phyloP scores from a whole-genome alignment of 2,329 filamentous ascomycete species.

The Apiospora marii region DNA sequence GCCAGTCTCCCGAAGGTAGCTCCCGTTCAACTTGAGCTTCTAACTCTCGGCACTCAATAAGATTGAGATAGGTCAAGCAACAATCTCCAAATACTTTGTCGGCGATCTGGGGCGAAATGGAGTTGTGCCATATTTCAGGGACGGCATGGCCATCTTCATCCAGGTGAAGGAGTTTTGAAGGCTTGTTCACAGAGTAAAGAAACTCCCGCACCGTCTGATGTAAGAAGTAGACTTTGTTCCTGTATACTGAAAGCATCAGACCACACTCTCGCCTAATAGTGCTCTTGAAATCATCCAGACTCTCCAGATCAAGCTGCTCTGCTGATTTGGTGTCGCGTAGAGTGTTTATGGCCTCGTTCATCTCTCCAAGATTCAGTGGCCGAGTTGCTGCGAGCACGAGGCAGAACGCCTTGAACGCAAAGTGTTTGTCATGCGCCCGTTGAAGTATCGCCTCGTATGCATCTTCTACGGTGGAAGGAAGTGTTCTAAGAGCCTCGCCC shows the following conservation, averaged over 20 bases:
- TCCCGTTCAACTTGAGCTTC: no score
- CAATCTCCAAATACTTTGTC: not conserved
- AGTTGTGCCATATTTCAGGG: not conserved
- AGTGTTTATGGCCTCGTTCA: not conserved
- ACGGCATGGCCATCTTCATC: not conserved
- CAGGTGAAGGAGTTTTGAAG: fast-evolving
- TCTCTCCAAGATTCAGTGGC: not conserved
- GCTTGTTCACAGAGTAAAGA: not conserved
- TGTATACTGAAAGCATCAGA: not conserved
- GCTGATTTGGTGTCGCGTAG: not conserved
- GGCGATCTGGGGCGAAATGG: not conserved
- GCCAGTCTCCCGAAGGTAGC: no score
- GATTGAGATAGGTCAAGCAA: not conserved
- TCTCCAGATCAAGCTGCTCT: not conserved
- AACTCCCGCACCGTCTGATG: not conserved
- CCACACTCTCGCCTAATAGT: not conserved
- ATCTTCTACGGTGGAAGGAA: not conserved
- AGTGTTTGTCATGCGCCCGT: not conserved
- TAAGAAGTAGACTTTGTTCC: not conserved
- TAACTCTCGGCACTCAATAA: not conserved
- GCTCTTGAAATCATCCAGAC: not conserved
- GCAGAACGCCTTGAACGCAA: not conserved
- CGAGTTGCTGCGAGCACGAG: not conserved
- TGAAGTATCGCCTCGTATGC: not conserved
- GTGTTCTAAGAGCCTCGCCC: not conserved